Conservation (phyloP, 1,284 basidiomycete genomes). For the Tylopilus sp. region DNA sequence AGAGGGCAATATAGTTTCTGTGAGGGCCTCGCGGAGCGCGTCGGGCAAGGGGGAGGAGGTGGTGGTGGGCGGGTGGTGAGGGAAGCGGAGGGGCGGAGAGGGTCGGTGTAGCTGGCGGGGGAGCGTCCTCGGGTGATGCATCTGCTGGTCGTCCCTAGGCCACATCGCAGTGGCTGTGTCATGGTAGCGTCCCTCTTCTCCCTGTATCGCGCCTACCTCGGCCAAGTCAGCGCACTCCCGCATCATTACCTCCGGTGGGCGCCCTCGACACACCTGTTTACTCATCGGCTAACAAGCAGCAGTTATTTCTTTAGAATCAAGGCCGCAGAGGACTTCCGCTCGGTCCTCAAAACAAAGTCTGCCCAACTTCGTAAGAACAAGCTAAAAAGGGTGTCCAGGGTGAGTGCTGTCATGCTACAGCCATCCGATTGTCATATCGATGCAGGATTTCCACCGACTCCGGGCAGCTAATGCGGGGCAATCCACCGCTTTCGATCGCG, state of each 20-base stretch:
- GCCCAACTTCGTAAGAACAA: constrained; percentile 38
- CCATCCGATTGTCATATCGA: background rate
- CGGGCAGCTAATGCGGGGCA: constrained; percentile 55
- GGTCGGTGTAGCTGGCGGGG: constrained; percentile 18
- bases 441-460: constrained; percentile 55
- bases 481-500: constrained; percentile 48
- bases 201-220: constrained; percentile 31
- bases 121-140: constrained; percentile 7
- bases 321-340: constrained; percentile 54
- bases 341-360: constrained; percentile 32
- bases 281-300: constrained; percentile 7
- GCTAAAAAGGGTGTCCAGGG: constrained; percentile 50
- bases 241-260: constrained; percentile 29
- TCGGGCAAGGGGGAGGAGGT: constrained; percentile 27
- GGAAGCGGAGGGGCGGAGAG: constrained; percentile 23
- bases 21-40: constrained; percentile 39
- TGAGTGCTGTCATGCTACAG: constrained; percentile 20
- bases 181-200: constrained; percentile 17
- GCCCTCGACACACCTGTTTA: background rate
- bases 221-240: constrained; percentile 31
- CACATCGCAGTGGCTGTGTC: constrained; percentile 22
- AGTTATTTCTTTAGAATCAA: constrained; percentile 68
- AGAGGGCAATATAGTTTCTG: constrained; percentile 39
- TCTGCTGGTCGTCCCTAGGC: background rate
- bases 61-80: constrained; percentile 8